Evolutionary conservation across 345 rosid species (phyloP).

Genomic region (Citrus hindsii): DNA sequence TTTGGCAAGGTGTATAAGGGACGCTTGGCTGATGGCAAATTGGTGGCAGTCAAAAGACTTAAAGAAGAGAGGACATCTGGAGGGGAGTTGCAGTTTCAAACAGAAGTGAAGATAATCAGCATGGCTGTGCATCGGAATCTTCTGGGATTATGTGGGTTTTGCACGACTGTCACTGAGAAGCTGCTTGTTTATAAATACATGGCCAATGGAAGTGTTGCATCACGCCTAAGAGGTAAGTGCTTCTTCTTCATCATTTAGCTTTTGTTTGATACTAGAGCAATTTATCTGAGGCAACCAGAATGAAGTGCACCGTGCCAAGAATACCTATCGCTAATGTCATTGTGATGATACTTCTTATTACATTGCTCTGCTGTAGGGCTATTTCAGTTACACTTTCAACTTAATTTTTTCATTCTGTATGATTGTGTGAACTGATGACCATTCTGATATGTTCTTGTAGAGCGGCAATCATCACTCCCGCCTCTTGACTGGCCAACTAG

Average conservation of each 20-base stretch:
- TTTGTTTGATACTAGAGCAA: background rate
- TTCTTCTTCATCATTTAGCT: background rate
- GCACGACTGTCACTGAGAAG: slow-evolving; percentile 19
- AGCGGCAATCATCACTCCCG: slow-evolving; percentile 5
- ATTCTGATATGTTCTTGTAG: slow-evolving; percentile 9
- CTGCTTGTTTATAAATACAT: slow-evolving; percentile 25
- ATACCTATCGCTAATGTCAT: too few species aligned
- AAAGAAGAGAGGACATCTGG: slow-evolving; percentile 12
- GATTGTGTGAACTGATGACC: background rate
- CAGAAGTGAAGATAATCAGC: too few species aligned
- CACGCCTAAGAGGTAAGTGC: slow-evolving; percentile 10
- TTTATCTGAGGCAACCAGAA: background rate
- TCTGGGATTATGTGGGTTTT: background rate
- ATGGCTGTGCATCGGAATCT: too few species aligned
- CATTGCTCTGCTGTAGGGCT: too few species aligned
- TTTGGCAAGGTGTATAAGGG: slow-evolving; percentile 28
- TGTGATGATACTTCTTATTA: too few species aligned
- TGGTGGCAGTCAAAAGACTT: slow-evolving; percentile 27
- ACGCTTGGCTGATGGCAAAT: slow-evolving; percentile 19
- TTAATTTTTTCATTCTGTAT: background rate
- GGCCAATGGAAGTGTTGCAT: slow-evolving; percentile 27
- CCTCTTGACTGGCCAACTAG: slow-evolving; percentile 21
- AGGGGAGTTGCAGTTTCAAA: too few species aligned
- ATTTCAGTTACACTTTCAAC: too few species aligned
- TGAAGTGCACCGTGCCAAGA: background rate